phyloP scores from a whole-genome alignment of 2,329 filamentous ascomycete species.

The Zelopaecilomyces penicillatus region DNA sequence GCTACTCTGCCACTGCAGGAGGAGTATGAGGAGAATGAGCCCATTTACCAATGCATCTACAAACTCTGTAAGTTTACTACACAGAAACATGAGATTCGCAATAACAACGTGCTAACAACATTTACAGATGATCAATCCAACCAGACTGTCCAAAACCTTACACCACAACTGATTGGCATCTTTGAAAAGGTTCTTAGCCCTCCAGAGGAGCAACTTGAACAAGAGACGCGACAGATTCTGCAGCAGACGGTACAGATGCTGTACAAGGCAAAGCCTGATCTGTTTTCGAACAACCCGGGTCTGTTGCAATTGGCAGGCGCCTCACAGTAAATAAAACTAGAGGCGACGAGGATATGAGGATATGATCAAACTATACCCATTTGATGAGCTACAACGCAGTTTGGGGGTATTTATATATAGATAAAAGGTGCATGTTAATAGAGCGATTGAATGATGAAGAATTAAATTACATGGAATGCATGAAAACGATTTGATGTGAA shows the following conservation, averaged over 20 bases:
- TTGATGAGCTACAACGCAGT: conserved; percentile 6
- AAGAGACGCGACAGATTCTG: conserved; percentile 59
- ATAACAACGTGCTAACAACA: conserved; percentile 13
- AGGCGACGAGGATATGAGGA: conserved; percentile 11
- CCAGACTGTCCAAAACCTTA: conserved; percentile 60
- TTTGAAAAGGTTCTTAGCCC: conserved; percentile 65
- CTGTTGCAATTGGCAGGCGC: conserved; percentile 23
- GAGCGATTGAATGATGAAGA: conserved; percentile 1
- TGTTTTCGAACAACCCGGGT: conserved; percentile 23
- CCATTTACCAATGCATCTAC: conserved; percentile 84
- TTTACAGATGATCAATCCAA: conserved; percentile 56
- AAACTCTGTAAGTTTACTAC: conserved; percentile 59
- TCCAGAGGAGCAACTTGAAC: conserved; percentile 67
- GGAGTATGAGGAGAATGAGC: conserved; percentile 94
- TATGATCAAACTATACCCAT: conserved; percentile 6
- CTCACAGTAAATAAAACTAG: conserved; percentile 5
- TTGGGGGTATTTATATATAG: conserved; percentile 2
- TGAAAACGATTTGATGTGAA: too few relatives aligned
- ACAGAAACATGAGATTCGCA: background rate
- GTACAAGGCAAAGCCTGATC: conserved; percentile 27
- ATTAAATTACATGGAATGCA: background rate
- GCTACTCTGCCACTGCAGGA: conserved; percentile 78
- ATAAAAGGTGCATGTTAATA: conserved; percentile 5
- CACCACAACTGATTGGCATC: conserved; percentile 58
- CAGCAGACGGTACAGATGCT: conserved; percentile 51